Base-by-base conservation (phyloP, 495 filamentous ascomycete genomes). In the Lophiostoma macrostomum region DNA sequence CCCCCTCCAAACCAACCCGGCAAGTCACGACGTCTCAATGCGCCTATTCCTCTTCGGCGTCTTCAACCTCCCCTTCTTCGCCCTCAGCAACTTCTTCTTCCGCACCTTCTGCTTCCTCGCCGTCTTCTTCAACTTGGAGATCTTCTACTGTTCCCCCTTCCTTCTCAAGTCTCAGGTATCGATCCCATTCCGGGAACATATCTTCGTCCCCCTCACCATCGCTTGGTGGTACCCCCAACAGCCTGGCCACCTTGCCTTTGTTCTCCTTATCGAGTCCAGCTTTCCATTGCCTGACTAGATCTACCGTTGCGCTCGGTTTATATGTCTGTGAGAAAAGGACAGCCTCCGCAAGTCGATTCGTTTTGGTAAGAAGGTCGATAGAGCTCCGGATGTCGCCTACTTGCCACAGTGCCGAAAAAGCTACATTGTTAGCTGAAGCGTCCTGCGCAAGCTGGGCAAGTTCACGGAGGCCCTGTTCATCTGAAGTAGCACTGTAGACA, bases 151-250 rank as follows among this genome's bases (percentile, higher is more conserved):
- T 53, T 11, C 64, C 67, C 0, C 83, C 82, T 59, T 90, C 83
- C 59, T 76, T 82, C 74, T 96, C 93, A 41, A 96, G 62, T 62
- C 73, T 78, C 60, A 96, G 65, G 73, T 85, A 96, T 68, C 91
- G 88, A 0, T 93, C 87, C 91, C 91, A 97, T 61, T 95, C 89
- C 0, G 91, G 91, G 73, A 96, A 98, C 44, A 98, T 73, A 32
- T 95, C 93, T 38, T 85, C 87, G 61, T 98, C 93, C 36, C 90
- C 85, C 42, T 66, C 74, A 1, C 74, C 75, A 3, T 64, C 75
- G 43, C 70, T 74, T 1, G 81, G 81, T 0, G 93, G 93, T n/a
- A 91, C 76, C 51, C 86, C 93, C 46, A 97, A 77, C 53, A 87
- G 79, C 67, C 88, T 82, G 11, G 83, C 79, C 4, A 96, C 83